A percentile compares a stretch with the other conserved stretches of the same genome.
These are phyloP conservation scores for Phaeosphaeria sp. DNA, from an alignment of 2,329 filamentous ascomycete species.

Conservation along the genomic window DNA sequence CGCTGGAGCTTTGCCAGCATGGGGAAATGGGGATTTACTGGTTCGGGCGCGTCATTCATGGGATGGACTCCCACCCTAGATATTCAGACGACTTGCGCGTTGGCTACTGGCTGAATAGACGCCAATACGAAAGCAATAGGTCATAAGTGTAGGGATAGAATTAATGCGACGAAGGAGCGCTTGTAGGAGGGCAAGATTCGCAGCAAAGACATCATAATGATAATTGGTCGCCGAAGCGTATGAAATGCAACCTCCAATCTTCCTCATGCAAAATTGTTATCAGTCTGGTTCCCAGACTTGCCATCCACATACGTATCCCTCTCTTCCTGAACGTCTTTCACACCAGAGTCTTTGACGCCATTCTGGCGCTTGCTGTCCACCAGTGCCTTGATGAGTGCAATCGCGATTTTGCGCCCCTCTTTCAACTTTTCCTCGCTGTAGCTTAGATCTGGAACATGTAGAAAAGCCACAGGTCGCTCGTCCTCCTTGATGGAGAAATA, in stretches of 20 bases:
- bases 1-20: no score
- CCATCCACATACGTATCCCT: background rate
- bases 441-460: conserved; percentile 46
- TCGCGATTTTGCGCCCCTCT: conserved; percentile 35
- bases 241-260: background rate
- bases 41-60: no score
- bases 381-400: conserved; percentile 44
- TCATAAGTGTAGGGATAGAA: no score
- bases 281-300: background rate
- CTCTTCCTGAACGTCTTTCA: background rate
- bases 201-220: background rate
- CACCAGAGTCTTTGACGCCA: conserved; percentile 18
- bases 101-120: no score
- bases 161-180: background rate
- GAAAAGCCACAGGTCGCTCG: conserved; percentile 40
- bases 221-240: background rate
- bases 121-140: no score
- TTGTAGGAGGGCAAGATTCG: background rate
- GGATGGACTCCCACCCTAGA: no score
- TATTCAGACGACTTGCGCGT: no score
- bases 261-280: conserved; percentile 2
- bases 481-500: conserved; percentile 28
- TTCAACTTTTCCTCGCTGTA: conserved; percentile 30
- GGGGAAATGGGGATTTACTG: no score
- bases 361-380: conserved; percentile 36